phyloP scores from a whole-genome alignment of 805 yeast genomes.

The Barnettozyma californica region DNA sequence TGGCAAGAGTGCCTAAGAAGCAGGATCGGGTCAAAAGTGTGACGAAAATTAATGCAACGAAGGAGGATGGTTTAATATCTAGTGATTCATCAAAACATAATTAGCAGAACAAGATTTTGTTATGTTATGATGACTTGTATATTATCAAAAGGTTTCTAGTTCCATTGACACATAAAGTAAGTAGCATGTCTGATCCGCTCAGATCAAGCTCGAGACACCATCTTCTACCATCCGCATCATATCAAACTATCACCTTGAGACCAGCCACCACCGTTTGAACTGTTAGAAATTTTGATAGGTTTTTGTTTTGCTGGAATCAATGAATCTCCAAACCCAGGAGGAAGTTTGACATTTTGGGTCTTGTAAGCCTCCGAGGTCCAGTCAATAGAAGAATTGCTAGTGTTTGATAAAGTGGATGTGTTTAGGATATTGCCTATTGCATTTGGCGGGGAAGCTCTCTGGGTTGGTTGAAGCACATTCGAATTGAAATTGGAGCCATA shows the following conservation, averaged over 20 bases:
- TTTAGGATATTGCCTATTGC: background rate
- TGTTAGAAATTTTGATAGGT: background rate
- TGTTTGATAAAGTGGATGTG: background rate
- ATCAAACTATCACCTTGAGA: slow-evolving; percentile 16
- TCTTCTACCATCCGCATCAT: background rate
- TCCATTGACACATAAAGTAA: background rate
- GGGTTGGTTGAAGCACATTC: slow-evolving; percentile 7
- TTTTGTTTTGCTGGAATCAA: slow-evolving; percentile 29
- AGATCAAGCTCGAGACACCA: background rate
- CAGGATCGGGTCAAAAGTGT: slow-evolving; percentile 28
- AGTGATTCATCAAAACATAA: background rate
- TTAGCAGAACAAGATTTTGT: background rate
- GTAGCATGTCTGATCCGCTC: background rate
- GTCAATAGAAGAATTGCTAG: slow-evolving; percentile 2
- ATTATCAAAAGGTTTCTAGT: background rate
- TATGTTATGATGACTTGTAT: background rate
- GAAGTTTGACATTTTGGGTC: slow-evolving; percentile 22
- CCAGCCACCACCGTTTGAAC: slow-evolving; percentile 9
- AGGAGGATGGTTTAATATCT: background rate
- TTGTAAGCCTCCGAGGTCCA: slow-evolving; percentile 11
- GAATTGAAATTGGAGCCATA: background rate
- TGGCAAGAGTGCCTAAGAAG: slow-evolving; percentile 69
- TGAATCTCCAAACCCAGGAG: slow-evolving; percentile 39
- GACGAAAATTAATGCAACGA: background rate
- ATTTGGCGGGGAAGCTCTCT: slow-evolving; percentile 7